Percentiles rank a stretch among this genome's conserved stretches.
Evolutionary conservation across 75 land plant genomes (phyloP).

Genomic region (Larix kaempferi): DNA sequence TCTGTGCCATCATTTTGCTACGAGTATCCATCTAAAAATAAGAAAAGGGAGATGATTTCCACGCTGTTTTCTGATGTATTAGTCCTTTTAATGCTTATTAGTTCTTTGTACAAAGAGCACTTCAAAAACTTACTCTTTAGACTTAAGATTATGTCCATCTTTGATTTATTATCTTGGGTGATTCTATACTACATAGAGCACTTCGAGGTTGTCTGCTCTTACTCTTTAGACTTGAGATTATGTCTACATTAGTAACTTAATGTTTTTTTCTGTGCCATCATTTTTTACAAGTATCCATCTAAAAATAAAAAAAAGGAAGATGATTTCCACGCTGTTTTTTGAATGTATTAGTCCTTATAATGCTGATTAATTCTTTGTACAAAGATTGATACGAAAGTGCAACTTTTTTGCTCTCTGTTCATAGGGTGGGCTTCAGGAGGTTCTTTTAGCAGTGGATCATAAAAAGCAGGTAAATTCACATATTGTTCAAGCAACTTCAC

Average conservation of each 20-base stretch:
- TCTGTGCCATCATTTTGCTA: not conserved
- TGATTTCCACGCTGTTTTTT: too few species aligned
- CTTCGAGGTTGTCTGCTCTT: not conserved
- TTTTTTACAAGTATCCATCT: not conserved
- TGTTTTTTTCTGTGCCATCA: not conserved
- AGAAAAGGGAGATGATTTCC: too few species aligned
- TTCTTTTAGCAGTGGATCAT: slow-evolving; percentile 14
- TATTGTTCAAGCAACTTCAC: slow-evolving; percentile 1
- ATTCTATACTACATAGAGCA: not conserved
- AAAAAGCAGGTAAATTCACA: not conserved
- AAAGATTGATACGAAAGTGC: too few species aligned
- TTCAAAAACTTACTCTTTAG: too few species aligned
- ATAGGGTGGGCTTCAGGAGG: slow-evolving; percentile 31
- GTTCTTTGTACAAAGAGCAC: too few species aligned
- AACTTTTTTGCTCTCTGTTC: not conserved
- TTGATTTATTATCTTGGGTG: not conserved
- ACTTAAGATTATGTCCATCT: not conserved
- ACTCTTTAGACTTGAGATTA: too few species aligned
- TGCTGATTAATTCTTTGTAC: too few species aligned
- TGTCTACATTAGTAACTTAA: not conserved
- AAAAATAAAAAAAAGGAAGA: too few species aligned
- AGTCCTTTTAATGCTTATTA: too few species aligned
- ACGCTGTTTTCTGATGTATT: too few species aligned
- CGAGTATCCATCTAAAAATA: not conserved
- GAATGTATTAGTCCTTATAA: too few species aligned